Evolutionary conservation across 23 red algal genomes (phyloP).

Genomic region (Gracilaria vermiculophylla): DNA sequence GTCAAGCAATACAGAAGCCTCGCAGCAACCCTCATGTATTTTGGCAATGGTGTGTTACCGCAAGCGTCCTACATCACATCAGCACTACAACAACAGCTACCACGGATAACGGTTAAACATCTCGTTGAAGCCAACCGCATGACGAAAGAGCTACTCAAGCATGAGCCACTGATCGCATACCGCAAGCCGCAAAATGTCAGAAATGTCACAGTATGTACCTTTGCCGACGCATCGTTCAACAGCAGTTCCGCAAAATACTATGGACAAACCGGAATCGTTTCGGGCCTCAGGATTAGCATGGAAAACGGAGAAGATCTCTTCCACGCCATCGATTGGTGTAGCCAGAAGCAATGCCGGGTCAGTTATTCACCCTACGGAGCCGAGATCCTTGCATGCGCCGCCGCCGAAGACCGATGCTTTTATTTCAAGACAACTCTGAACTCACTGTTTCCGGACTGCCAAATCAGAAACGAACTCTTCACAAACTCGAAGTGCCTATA

Average conservation of each 20-base stretch:
- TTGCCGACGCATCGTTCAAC: neutral
- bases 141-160: neutral
- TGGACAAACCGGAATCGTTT: neutral
- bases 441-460: no score
- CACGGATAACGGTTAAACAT: neutral
- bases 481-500: no score
- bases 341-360: neutral
- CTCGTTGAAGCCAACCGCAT: neutral
- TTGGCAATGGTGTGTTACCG: neutral
- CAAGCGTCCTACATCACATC: conserved; percentile 30
- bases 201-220: neutral
- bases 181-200: neutral
- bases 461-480: no score
- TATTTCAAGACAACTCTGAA: no score
- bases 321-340: neutral
- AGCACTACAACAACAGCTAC: conserved; percentile 8
- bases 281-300: neutral
- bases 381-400: neutral
- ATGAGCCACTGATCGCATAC: neutral
- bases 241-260: neutral
- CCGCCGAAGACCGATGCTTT: neutral
- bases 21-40: neutral
- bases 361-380: neutral
- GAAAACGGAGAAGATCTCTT: neutral
- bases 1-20: neutral